phyloP scores from a whole-genome alignment of 257 asterid genomes.

The Coffea eugenioides region DNA sequence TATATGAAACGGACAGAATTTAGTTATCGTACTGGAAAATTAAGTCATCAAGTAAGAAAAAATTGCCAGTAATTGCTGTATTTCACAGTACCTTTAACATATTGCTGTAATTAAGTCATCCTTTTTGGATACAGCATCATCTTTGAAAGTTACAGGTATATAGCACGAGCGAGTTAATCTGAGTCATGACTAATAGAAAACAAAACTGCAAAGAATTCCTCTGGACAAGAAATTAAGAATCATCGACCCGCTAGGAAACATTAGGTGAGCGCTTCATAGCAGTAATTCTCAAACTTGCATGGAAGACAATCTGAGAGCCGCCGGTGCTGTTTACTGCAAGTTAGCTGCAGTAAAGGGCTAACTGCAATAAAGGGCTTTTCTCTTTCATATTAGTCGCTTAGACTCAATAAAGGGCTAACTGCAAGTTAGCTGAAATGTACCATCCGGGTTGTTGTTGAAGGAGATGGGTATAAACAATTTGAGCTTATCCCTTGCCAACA shows the following conservation, averaged over 20 bases:
- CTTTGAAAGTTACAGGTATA: background rate
- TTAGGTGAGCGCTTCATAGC: background rate
- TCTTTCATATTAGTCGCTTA: background rate
- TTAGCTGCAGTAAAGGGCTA: background rate
- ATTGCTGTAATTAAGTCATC: too few species aligned
- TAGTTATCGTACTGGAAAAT: too few species aligned
- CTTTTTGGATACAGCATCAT: too few species aligned
- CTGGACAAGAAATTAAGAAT: background rate
- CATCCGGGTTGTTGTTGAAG: conserved; percentile 2
- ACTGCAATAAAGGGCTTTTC: background rate
- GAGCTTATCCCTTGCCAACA: conserved; percentile 3
- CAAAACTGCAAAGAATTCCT: background rate
- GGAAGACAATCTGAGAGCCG: background rate
- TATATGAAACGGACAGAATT: too few species aligned
- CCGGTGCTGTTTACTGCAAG: background rate
- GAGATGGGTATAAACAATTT: conserved; percentile 7
- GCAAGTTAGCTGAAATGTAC: background rate
- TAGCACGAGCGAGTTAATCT: background rate
- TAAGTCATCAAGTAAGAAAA: background rate
- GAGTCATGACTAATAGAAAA: background rate
- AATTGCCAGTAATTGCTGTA: background rate
- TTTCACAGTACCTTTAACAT: background rate
- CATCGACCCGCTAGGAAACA: too few species aligned
- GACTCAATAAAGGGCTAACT: background rate
- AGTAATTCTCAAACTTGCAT: background rate